Base-by-base conservation (phyloP, 169 alveolate genomes). In the Plasmodium vivax region DNA sequence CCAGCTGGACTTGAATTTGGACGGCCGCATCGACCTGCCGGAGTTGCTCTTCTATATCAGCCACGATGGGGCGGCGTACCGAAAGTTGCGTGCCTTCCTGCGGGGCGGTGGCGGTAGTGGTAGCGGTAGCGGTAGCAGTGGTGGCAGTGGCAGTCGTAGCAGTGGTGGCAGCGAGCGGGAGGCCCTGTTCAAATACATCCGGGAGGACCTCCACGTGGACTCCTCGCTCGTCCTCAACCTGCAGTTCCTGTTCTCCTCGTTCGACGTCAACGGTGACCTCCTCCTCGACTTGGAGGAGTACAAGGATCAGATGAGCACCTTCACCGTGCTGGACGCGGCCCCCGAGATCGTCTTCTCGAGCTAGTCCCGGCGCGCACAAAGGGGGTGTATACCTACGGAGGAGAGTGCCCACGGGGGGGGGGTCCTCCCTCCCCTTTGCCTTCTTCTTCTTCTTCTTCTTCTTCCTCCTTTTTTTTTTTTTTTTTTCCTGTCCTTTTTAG, bases 241-340 rank as follows among this genome's bases (percentile, higher is more conserved):
- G 30, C 36, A 85, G 71, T 34, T 75, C 23, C 16, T 85, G 30
- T 16, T 75, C 41, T 36, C 75, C 43, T 27, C 93, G 6, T 85
- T 85, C 68, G 93, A 85, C 19, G 62, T 34, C 9, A 77, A 85
- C 56, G 80, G 80, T 75, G 93, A 85, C 58, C 38, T 75, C 58
- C 10, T 68, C n/a, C 51, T 85, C 54, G 79, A 85, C 36, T 85
- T 47, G 34, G 81, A 73, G 23, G 93, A 85, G 58, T 85, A 85
- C 43, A 73, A 85, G 80, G 68, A 85, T 54, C 93, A 85, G 45
- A 9, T 74, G 38, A 38, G 9, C 2, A 85, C 93, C 0, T 38
- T 75, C 58, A 34, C 85, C 0, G 85, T 75, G 34, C 36, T 85
- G 34, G 93, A 85, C 68, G 3, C 45, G 3, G 47, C 85, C 36